Conservation (phyloP, 192 early-diverging fungal genomes). For the Chytriomyces sp. region DNA sequence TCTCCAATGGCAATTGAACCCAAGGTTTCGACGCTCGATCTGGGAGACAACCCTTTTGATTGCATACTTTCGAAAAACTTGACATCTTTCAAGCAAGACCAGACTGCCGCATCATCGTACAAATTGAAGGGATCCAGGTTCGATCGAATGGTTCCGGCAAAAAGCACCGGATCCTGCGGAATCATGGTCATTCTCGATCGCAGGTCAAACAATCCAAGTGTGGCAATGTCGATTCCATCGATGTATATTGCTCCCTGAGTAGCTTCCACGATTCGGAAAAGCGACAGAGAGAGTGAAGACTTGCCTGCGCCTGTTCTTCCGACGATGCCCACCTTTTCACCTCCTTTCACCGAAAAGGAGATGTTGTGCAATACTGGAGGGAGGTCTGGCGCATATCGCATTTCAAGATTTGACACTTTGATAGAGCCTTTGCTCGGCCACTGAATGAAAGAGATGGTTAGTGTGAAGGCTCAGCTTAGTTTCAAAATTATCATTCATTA, state of each 20-base stretch:
- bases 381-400: slow-evolving; percentile 75
- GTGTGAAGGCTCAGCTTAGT: background rate
- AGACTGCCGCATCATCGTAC: slow-evolving; percentile 43
- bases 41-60: slow-evolving; percentile 30
- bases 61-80: slow-evolving; percentile 61
- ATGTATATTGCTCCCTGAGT: slow-evolving; percentile 55
- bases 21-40: background rate
- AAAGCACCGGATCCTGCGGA: slow-evolving; percentile 63
- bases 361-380: slow-evolving; percentile 68
- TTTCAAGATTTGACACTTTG: slow-evolving; percentile 64
- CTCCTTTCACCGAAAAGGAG: slow-evolving; percentile 67
- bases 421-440: slow-evolving; percentile 76
- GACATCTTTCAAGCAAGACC: slow-evolving; percentile 16
- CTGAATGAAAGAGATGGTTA: slow-evolving; percentile 7
- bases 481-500: background rate
- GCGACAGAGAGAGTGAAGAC: slow-evolving; percentile 38
- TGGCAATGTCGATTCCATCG: slow-evolving; percentile 69
- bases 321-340: slow-evolving; percentile 65
- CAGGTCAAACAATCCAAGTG: slow-evolving; percentile 61
- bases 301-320: slow-evolving; percentile 67
- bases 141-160: slow-evolving; percentile 64
- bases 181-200: slow-evolving; percentile 55
- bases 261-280: slow-evolving; percentile 51
- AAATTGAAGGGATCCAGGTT: slow-evolving; percentile 79
- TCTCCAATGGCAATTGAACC: background rate